Conservation (phyloP, 2,329 filamentous ascomycete genomes). For the Alternaria metachromatica region DNA sequence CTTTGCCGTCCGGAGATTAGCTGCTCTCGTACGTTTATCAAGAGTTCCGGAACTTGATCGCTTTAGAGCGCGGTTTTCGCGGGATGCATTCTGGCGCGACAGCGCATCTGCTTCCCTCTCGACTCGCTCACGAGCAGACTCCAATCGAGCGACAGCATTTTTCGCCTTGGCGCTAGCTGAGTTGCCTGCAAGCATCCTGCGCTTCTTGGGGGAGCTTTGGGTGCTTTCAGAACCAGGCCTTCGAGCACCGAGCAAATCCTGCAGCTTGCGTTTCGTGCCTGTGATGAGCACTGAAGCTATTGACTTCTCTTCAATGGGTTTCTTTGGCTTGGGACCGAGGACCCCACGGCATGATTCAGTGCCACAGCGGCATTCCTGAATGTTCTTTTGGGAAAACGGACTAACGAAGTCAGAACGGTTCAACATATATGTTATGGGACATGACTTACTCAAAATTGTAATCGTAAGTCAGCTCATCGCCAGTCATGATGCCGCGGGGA, state of each 20-base stretch:
- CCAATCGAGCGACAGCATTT: conserved; percentile 28
- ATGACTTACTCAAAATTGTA: conserved; percentile 71
- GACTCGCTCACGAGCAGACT: conserved; percentile 33
- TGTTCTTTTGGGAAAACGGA: conserved; percentile 63
- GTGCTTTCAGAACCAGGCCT: conserved; percentile 29
- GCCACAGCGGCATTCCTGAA: conserved; percentile 69
- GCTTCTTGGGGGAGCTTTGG: conserved; percentile 42
- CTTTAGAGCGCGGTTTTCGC: conserved; percentile 41
- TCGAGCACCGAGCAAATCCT: conserved; percentile 34
- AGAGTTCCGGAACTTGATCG: conserved; percentile 25
- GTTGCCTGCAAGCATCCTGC: conserved; percentile 28
- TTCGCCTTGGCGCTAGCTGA: conserved; percentile 31
- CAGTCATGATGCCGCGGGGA: conserved; percentile 86
- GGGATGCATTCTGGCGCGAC: conserved; percentile 40
- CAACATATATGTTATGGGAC: background rate
- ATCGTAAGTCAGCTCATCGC: conserved; percentile 96
- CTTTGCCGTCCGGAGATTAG: conserved; percentile 12
- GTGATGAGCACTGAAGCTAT: conserved; percentile 36
- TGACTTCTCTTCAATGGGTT: conserved; percentile 49
- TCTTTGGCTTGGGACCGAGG: conserved; percentile 63
- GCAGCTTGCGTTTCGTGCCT: conserved; percentile 46
- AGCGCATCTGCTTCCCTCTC: conserved; percentile 35
- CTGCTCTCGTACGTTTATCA: conserved; percentile 18
- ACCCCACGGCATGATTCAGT: conserved; percentile 67
- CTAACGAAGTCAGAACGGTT: conserved; percentile 26